Evolutionary conservation across 2,329 filamentous ascomycete species (phyloP).

Genomic region (Apiospora marii): DNA sequence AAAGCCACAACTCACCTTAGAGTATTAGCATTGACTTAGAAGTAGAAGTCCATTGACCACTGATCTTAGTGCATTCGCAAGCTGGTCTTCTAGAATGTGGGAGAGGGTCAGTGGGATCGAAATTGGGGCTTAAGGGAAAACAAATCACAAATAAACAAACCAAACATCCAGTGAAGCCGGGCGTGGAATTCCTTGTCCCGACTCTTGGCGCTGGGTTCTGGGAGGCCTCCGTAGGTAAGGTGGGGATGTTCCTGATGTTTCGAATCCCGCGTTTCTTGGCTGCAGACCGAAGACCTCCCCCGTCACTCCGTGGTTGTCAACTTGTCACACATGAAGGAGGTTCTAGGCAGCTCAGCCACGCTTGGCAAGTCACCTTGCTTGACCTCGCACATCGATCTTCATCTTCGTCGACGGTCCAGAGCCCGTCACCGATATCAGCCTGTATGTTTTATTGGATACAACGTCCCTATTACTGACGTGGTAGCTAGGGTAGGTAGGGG

Average conservation of each 20-base stretch:
- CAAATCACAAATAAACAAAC: background rate
- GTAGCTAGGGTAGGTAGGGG: background rate
- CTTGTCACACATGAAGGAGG: background rate
- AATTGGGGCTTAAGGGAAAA: background rate
- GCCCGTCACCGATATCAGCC: background rate
- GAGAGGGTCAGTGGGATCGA: background rate
- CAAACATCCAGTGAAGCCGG: background rate
- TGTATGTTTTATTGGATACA: background rate
- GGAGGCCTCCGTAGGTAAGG: conserved; percentile 2
- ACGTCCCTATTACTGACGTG: background rate
- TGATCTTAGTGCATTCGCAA: background rate
- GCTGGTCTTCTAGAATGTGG: background rate
- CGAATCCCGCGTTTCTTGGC: conserved; percentile 14
- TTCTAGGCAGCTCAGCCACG: conserved; percentile 13
- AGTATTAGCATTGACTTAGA: too few species aligned
- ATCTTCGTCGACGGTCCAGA: background rate
- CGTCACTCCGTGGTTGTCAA: background rate
- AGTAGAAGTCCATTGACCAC: too few species aligned
- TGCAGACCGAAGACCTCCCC: background rate
- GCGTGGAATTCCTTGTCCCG: background rate
- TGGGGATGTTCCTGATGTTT: conserved; percentile 15
- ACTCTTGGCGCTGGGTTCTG: background rate
- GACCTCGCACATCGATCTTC: conserved; percentile 3
- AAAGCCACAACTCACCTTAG: background rate
- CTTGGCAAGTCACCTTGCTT: conserved; percentile 1